phyloP scores from a whole-genome alignment of 768 basidiomycete species.

The Lentinus brumalis region DNA sequence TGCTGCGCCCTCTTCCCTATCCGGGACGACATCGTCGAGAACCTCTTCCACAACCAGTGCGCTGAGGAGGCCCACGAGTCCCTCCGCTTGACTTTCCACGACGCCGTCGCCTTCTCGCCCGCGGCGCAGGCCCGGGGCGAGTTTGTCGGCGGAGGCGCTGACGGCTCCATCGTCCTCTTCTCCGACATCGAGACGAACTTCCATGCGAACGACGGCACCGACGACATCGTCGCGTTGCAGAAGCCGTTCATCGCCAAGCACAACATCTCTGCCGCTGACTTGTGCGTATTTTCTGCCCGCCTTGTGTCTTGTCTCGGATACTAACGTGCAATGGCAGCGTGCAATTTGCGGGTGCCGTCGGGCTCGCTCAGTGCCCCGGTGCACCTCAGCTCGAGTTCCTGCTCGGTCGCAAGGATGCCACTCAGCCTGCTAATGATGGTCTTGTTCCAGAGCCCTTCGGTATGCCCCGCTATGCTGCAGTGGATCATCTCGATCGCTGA shows the following conservation, averaged over 20 bases:
- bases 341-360: constrained; percentile 40
- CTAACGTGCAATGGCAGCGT: constrained; percentile 25
- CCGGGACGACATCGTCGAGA: constrained; percentile 32
- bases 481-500: too few species aligned
- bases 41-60: constrained; percentile 33
- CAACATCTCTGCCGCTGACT: constrained; percentile 47
- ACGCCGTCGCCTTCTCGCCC: constrained; percentile 23
- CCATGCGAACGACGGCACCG: constrained; percentile 13
- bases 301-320: neutral
- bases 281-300: constrained; percentile 34
- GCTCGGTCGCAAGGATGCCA: constrained; percentile 29
- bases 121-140: constrained; percentile 7
- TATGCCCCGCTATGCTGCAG: too few species aligned
- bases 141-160: constrained; percentile 26
- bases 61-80: constrained; percentile 34
- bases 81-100: constrained; percentile 32
- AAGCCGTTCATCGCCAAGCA: constrained; percentile 38
- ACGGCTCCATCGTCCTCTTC: constrained; percentile 27
- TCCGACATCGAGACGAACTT: constrained; percentile 18
- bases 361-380: constrained; percentile 40
- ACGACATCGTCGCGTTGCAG: constrained; percentile 30
- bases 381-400: constrained; percentile 41
- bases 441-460: constrained; percentile 10
- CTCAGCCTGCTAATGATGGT: constrained; percentile 11
- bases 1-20: constrained; percentile 37